Conservation (phyloP, 305 asterid species). For the Withania somnifera region DNA sequence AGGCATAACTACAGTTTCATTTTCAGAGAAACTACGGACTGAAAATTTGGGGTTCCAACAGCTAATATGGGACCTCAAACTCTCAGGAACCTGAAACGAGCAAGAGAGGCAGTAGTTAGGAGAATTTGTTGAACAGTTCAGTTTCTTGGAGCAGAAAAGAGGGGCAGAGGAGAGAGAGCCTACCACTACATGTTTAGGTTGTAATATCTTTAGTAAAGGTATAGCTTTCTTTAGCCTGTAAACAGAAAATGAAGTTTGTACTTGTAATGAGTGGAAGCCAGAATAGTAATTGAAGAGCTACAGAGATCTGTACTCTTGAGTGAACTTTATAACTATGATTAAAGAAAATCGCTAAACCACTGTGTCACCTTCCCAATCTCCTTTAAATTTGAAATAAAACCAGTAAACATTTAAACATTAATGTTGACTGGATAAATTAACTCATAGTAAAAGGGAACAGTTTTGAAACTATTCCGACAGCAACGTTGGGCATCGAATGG, state of each 20-base stretch:
- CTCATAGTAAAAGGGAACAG: not conserved
- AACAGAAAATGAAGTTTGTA: not conserved
- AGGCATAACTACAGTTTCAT: slow-evolving; percentile 33
- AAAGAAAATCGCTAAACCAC: not conserved
- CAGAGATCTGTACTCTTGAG: not conserved
- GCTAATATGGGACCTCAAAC: slow-evolving; percentile 23
- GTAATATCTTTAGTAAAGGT: slow-evolving; percentile 43
- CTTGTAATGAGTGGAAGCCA: not conserved
- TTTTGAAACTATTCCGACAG: not conserved
- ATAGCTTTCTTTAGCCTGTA: slow-evolving; percentile 40
- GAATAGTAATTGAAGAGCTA: not conserved
- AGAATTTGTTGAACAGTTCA: not conserved
- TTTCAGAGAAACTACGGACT: slow-evolving; percentile 34
- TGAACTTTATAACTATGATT: not conserved
- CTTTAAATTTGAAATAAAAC: not conserved
- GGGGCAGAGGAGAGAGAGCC: not conserved
- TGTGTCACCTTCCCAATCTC: not conserved
- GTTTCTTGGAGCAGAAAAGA: not conserved
- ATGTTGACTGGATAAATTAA: not conserved
- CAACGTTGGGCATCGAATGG: not conserved
- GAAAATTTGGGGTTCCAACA: slow-evolving; percentile 24
- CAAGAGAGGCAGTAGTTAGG: not conserved
- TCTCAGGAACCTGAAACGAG: slow-evolving; percentile 51
- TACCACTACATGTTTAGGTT: slow-evolving; percentile 70
- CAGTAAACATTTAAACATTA: not conserved